phyloP scores from a whole-genome alignment of 331 rosid species.

The Rhamnella rubrinervis region DNA sequence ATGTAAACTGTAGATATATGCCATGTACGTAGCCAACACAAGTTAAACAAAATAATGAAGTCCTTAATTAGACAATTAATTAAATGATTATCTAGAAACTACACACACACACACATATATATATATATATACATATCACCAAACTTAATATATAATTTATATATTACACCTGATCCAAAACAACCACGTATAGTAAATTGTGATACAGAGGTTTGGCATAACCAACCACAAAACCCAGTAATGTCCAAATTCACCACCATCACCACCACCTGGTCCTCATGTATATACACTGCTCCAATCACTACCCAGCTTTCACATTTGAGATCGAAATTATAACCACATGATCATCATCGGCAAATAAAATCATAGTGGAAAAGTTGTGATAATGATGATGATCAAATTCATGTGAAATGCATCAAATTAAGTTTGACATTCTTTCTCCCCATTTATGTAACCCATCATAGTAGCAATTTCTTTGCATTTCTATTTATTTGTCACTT shows the following conservation, averaged over 20 bases:
- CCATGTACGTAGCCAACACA: too few species aligned
- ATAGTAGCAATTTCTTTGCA: conserved; percentile 12
- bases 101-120: too few species aligned
- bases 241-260: neutral
- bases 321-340: neutral
- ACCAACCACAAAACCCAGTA: conserved; percentile 19
- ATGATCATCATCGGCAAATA: neutral
- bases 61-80: too few species aligned
- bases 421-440: conserved; percentile 5
- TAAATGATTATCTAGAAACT: too few species aligned
- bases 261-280: neutral
- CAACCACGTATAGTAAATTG: neutral
- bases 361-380: neutral
- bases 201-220: neutral
- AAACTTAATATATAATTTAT: neutral
- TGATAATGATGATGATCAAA: neutral
- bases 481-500: neutral
- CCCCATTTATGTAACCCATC: conserved; percentile 27
- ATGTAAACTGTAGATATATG: too few species aligned
- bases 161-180: conserved; percentile 1
- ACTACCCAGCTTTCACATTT: neutral
- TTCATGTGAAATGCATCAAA: conserved; percentile 6
- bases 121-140: too few species aligned
- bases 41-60: too few species aligned
- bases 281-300: too few species aligned